Base-by-base conservation (phyloP, 352 stramenopile genomes). In the Phytopythium chamaehyphon region DNA sequence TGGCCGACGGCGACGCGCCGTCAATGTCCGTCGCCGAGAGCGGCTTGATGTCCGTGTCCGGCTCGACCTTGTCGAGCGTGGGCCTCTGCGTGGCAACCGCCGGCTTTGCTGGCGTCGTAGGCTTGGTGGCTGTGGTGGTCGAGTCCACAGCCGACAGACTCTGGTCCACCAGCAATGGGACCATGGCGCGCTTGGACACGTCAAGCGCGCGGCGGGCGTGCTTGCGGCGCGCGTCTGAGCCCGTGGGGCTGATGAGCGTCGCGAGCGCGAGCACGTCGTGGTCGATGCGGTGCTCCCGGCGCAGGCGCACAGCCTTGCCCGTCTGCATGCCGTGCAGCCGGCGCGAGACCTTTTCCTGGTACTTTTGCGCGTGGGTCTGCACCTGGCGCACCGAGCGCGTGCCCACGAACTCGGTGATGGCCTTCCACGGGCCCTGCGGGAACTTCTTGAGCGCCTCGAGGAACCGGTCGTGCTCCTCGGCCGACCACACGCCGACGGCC, bases 381-480 rank as follows among this genome's bases (percentile, higher is more conserved):
- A 52, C 47, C 61, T 98, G 92, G 19, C 88, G 85, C 28, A 82
- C 48, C 2, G 68, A 70, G 9, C 61, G 54, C 14, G 66, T 73
- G 19, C 58, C 52, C 6, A 74, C 39, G 49, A 66, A 47, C 38
- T 59, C 54, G 15, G 66, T 64, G 36, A 74, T 66, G 8, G 49
- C 42, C 37, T 70, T 69, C 64, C 64, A 73, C 6, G 64, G 64
- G 0, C 64, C 61, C 26, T 62, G 49, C 15, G 64, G 64, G 62
- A 67, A 73, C 57, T 57, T 36, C 50, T 73, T 61, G 39, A 73
- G 33, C 23, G 64, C 64, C n/a, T 56, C 43, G 15, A 73, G 57
- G 40, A 73, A 73, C 6, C 59, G 54, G 31, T 70, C 61, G 40
- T 73, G 64, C 54, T 67, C 59, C 31, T 59, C 44, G 21, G 47